Conservation (phyloP, 306 rosid species). For the Trifolium repens region DNA sequence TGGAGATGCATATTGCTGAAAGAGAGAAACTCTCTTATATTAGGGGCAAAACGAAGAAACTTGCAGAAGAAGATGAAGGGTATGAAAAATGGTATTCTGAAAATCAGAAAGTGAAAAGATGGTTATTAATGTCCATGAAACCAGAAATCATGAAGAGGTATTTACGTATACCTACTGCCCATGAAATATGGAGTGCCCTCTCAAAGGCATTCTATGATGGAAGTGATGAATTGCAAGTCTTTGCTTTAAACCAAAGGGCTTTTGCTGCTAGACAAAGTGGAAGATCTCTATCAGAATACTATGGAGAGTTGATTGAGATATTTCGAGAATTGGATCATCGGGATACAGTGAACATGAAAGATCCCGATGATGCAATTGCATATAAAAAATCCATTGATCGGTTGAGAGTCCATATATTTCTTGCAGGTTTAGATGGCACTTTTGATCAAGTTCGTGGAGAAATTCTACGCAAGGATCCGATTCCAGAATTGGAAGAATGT, state of each 20-base stretch:
- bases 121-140: constrained; percentile 7
- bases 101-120: constrained; percentile 2
- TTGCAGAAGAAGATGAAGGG: not conserved
- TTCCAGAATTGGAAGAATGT: constrained; percentile 1
- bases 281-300: not conserved
- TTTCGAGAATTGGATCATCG: constrained; percentile 10
- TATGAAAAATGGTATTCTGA: constrained; percentile 17
- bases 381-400: too few relatives aligned
- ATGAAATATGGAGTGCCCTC: constrained; percentile 10
- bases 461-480: not conserved
- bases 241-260: constrained; percentile 18
- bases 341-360: not conserved
- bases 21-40: constrained; percentile 19
- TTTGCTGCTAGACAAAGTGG: constrained; percentile 8
- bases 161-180: constrained; percentile 2
- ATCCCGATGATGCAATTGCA: not conserved
- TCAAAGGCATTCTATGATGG: constrained; percentile 11
- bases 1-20: not conserved
- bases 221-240: not conserved
- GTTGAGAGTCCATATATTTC: constrained; percentile 13
- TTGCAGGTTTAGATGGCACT: not conserved
- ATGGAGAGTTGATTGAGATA: not conserved
- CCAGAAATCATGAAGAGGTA: constrained; percentile 20
- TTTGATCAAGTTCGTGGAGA: constrained; percentile 15
- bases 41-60: constrained; percentile 4